These are phyloP conservation scores for Lasiosphaeris hirsuta DNA, from an alignment of 495 filamentous ascomycete species.

Conservation along the genomic window DNA sequence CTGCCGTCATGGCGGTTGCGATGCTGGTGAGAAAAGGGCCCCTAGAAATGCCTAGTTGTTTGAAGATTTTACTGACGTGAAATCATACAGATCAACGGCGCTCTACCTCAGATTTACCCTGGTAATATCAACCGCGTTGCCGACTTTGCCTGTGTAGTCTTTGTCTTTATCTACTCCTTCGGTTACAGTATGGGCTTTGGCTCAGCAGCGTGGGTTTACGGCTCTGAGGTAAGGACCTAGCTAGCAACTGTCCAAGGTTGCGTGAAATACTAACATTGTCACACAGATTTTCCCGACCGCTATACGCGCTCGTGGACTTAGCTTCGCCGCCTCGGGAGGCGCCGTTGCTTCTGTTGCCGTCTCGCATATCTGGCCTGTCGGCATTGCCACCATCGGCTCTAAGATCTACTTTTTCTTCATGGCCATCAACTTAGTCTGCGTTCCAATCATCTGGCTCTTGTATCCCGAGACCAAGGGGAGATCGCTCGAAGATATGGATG, in stretches of 20 bases:
- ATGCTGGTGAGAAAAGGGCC: constrained; percentile 37
- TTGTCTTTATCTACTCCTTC: constrained; percentile 56
- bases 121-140: constrained; percentile 46
- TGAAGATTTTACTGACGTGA: not conserved
- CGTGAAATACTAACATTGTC: not conserved
- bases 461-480: constrained; percentile 55
- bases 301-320: constrained; percentile 49
- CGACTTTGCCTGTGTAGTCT: constrained; percentile 52
- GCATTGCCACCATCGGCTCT: constrained; percentile 49
- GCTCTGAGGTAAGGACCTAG: constrained; percentile 44
- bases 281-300: constrained; percentile 51
- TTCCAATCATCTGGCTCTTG: constrained; percentile 45
- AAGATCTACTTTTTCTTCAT: constrained; percentile 60
- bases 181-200: constrained; percentile 57
- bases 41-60: no score
- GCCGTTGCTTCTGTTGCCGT: constrained; percentile 50
- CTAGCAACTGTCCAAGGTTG: not conserved
- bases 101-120: constrained; percentile 48
- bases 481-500: constrained; percentile 52
- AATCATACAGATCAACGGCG: constrained; percentile 47
- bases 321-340: constrained; percentile 49
- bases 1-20: constrained; percentile 43
- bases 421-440: constrained; percentile 48
- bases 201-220: constrained; percentile 56
- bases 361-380: constrained; percentile 47